These are phyloP conservation scores for Lachancea quebecensis DNA, from an alignment of 805 yeast genomes.

Conservation along the genomic window DNA sequence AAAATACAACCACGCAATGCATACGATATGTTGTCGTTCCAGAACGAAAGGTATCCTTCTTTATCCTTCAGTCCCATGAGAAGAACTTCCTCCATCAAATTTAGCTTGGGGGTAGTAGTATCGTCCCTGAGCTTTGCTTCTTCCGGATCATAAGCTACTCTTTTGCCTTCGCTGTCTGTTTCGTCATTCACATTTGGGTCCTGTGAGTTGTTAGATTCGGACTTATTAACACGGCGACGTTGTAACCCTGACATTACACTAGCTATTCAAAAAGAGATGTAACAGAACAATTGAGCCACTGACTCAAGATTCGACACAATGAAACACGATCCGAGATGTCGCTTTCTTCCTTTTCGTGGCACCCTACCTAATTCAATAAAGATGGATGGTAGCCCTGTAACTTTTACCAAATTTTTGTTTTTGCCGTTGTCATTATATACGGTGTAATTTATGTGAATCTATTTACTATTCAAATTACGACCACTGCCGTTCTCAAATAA, in stretches of 20 bases:
- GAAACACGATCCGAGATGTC: no score
- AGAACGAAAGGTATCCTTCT: constrained; percentile 92
- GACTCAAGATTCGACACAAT: no score
- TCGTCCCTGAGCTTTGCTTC: constrained; percentile 36
- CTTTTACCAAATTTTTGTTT: no score
- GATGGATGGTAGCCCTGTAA: no score
- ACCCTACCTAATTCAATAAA: no score
- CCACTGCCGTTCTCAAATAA: no score
- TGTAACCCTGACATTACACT: constrained; percentile 50
- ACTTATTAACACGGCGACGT: constrained; percentile 65
- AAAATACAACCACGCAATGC: constrained; percentile 92
- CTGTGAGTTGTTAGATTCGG: constrained; percentile 19
- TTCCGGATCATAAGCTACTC: constrained; percentile 75
- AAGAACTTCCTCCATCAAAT: constrained; percentile 94
- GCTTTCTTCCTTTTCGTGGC: no score
- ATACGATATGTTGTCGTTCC: constrained; percentile 97
- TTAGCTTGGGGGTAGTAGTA: constrained; percentile 57
- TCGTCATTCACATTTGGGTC: constrained; percentile 17
- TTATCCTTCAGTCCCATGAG: constrained; percentile 90
- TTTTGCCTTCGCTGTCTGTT: constrained; percentile 24
- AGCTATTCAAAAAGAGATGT: no score
- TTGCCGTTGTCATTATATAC: no score
- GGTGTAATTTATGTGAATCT: no score
- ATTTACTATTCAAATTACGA: no score
- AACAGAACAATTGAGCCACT: no score